phyloP scores from a whole-genome alignment of 225 moss, liverwort and hornwort genomes.

The Straminergon stramineum region DNA sequence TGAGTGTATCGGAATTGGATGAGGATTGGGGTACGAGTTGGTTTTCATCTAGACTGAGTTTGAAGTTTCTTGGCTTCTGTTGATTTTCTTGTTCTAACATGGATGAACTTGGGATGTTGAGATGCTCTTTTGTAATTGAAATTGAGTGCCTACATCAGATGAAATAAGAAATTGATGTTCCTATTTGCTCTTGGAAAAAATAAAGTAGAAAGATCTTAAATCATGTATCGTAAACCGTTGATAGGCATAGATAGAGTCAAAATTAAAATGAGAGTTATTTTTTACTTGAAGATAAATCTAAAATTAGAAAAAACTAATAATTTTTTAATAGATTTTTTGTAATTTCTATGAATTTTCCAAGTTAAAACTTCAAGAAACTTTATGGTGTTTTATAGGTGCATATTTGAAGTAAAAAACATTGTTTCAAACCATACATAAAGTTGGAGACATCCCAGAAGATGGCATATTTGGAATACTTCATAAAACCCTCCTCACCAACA shows the following conservation, averaged over 20 bases:
- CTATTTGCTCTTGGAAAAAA: not conserved
- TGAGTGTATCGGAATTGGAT: not conserved
- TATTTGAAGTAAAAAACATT: not conserved
- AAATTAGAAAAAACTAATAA: no score
- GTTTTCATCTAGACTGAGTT: not conserved
- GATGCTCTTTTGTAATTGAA: not conserved
- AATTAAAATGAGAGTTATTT: no score
- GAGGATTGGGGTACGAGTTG: not conserved
- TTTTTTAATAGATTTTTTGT: not conserved
- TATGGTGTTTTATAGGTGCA: not conserved
- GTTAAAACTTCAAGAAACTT: not conserved
- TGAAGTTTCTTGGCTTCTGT: not conserved
- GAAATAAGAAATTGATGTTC: not conserved
- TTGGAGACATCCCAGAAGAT: no score
- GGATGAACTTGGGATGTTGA: not conserved
- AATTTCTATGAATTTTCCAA: not conserved
- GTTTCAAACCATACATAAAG: not conserved
- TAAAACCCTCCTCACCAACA: not conserved
- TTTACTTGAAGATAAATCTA: not conserved
- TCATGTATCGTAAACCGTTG: accelerated
- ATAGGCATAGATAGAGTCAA: not conserved
- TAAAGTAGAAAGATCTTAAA: not conserved
- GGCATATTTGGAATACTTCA: no score
- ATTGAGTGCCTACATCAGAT: not conserved
- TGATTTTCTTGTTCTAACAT: not conserved